phyloP scores from a whole-genome alignment of 352 stramenopile species.

The Phytophthora ramorum region DNA sequence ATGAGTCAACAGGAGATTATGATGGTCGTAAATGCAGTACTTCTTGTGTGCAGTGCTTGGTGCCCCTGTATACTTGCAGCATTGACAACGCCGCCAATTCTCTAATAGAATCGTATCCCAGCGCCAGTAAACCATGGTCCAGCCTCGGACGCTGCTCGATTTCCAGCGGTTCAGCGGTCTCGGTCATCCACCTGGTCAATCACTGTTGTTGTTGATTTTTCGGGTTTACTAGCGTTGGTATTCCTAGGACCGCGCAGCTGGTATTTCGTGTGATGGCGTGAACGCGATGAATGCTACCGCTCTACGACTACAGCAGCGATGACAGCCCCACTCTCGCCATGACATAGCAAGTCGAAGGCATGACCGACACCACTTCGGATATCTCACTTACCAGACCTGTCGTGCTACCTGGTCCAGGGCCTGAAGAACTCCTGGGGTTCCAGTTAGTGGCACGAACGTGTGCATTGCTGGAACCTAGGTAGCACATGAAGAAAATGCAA shows the following conservation, averaged over 20 bases:
- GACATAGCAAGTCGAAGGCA: too few species aligned
- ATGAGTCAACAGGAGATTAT: constrained; percentile 13
- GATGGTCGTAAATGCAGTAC: constrained; percentile 6
- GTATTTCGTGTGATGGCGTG: not conserved
- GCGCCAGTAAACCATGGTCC: not conserved
- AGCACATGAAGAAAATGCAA: not conserved
- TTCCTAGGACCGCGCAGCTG: constrained; percentile 1
- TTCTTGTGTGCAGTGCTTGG: not conserved
- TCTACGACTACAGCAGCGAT: not conserved
- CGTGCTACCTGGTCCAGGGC: not conserved
- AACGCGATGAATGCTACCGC: not conserved
- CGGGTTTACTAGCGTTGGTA: not conserved
- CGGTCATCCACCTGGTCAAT: not conserved
- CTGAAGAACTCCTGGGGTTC: constrained; percentile 1
- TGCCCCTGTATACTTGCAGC: not conserved
- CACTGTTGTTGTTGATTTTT: not conserved
- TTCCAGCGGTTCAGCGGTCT: not conserved
- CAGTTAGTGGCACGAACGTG: constrained; percentile 4
- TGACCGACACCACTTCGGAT: not conserved
- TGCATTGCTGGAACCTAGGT: not conserved
- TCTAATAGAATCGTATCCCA: not conserved
- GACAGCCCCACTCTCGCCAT: too few species aligned
- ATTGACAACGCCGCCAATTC: not conserved
- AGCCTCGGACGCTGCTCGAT: not conserved
- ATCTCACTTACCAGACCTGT: not conserved